Evolutionary conservation across 2,329 filamentous ascomycete species (phyloP).

Genomic region (Fusarium nematophilum): DNA sequence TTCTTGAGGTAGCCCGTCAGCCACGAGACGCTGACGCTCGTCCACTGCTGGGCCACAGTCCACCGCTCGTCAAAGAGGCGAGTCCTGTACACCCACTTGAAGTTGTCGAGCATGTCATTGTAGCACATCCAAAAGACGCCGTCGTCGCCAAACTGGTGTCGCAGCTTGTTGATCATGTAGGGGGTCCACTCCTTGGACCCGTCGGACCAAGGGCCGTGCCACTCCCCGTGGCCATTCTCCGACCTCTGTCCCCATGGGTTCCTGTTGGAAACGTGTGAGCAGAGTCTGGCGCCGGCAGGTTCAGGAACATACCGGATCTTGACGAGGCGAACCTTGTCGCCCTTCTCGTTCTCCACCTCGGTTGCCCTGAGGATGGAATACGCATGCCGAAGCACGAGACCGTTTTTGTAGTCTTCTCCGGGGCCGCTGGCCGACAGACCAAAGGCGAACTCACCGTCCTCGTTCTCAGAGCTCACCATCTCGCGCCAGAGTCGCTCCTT

Average conservation of each 20-base stretch:
- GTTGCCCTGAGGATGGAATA: conserved; percentile 63
- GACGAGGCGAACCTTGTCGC: conserved; percentile 53
- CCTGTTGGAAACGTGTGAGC: conserved; percentile 50
- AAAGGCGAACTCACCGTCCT: conserved; percentile 76
- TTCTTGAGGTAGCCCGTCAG: conserved; percentile 57
- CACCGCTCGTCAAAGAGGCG: conserved; percentile 59
- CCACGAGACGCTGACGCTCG: conserved; percentile 57
- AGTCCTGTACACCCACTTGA: conserved; percentile 57
- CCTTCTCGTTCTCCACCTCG: conserved; percentile 57
- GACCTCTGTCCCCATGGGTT: conserved; percentile 77
- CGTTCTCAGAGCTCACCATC: conserved; percentile 72
- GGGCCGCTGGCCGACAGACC: conserved; percentile 51
- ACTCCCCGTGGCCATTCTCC: conserved; percentile 62
- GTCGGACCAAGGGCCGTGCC: conserved; percentile 79
- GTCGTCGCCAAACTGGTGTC: conserved; percentile 76
- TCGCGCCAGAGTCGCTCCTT: conserved; percentile 79
- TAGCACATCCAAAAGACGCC: conserved; percentile 64
- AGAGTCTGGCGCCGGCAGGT: too few species aligned
- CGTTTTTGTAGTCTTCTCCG: conserved; percentile 47
- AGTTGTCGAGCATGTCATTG: conserved; percentile 57
- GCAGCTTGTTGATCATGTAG: conserved; percentile 75
- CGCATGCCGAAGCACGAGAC: conserved; percentile 59
- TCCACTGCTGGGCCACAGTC: conserved; percentile 59
- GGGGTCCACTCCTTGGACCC: conserved; percentile 80
- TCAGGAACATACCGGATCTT: conserved; percentile 58